A percentile compares a stretch with the other conserved stretches of the same genome.
phyloP scores from a whole-genome alignment of 352 stramenopile genomes.

The Phytophthora ohioensis region DNA sequence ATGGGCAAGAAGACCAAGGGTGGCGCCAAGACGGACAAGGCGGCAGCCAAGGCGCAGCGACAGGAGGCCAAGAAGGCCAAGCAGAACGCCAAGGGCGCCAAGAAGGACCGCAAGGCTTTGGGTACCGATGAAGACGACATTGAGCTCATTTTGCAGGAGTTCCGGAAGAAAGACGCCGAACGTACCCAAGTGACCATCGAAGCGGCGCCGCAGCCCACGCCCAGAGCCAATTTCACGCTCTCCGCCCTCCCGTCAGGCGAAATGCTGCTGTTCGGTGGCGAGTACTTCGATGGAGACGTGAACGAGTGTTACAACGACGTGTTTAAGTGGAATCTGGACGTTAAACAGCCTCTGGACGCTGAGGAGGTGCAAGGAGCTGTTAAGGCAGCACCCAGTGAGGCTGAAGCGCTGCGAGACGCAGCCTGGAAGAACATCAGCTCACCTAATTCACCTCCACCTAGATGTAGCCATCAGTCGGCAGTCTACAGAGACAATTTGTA shows the following conservation, averaged over 20 bases:
- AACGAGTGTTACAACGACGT: slow-evolving; percentile 98
- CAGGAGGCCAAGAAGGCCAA: slow-evolving; percentile 89
- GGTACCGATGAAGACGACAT: slow-evolving; percentile 87
- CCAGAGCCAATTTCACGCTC: slow-evolving; percentile 84
- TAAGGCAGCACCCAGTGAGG: slow-evolving; percentile 17
- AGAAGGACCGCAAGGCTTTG: slow-evolving; percentile 82
- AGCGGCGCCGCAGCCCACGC: slow-evolving; percentile 57
- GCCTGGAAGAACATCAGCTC: slow-evolving; percentile 93
- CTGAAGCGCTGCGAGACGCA: slow-evolving; percentile 34
- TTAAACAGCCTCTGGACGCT: slow-evolving; percentile 17
- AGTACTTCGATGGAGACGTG: slow-evolving; percentile 98
- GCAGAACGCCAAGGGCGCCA: slow-evolving; percentile 73
- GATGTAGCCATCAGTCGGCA: slow-evolving; percentile 96
- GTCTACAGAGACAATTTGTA: slow-evolving; percentile 96
- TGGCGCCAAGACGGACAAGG: slow-evolving; percentile 68
- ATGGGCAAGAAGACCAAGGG: slow-evolving; percentile 81
- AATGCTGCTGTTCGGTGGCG: slow-evolving; percentile 96
- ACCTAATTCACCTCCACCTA: slow-evolving; percentile 86
- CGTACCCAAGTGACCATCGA: slow-evolving; percentile 74
- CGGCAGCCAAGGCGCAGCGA: slow-evolving; percentile 73
- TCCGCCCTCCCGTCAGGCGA: slow-evolving; percentile 76
- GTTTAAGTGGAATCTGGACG: slow-evolving; percentile 93
- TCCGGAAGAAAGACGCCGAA: slow-evolving; percentile 80
- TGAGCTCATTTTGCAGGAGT: slow-evolving; percentile 81
- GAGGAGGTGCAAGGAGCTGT: slow-evolving; percentile 27